These are phyloP conservation scores for Meyerozyma athensensis DNA, from an alignment of 1,139 yeast species.

Conservation along the genomic window DNA sequence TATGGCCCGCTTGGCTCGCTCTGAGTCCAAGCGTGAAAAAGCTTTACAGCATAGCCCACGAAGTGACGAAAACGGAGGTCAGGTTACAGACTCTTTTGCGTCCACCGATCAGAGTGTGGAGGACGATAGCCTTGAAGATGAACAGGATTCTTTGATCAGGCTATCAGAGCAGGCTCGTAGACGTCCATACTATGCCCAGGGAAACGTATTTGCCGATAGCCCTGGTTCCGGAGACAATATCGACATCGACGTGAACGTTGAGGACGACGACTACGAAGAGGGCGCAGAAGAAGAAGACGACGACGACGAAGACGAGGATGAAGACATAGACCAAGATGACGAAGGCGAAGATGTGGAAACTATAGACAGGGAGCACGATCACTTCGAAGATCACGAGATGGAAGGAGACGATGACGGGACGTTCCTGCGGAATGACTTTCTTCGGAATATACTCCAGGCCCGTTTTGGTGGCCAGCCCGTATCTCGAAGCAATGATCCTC, in stretches of 20 bases:
- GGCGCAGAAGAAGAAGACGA: conserved; percentile 1
- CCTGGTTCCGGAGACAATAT: no score
- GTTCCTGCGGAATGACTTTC: conserved; percentile 12
- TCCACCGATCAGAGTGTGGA: background rate
- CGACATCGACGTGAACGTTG: no score
- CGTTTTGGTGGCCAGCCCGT: conserved; percentile 2
- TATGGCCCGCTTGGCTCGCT: background rate
- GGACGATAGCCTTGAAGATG: conserved; percentile 5
- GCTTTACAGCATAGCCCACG: background rate
- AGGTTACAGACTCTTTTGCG: background rate
- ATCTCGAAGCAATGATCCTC: conserved; percentile 15
- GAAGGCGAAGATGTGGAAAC: conserved; percentile 11
- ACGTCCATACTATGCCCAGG: conserved; percentile 4
- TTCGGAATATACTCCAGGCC: conserved; percentile 3
- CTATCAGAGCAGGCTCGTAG: conserved; percentile 14
- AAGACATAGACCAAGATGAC: conserved; percentile 18
- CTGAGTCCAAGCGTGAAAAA: background rate
- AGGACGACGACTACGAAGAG: background rate
- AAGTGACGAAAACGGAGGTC: background rate
- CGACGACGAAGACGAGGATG: conserved; percentile 13
- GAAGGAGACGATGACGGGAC: conserved; percentile 16
- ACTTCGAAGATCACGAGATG: conserved; percentile 15
- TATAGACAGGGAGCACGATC: conserved; percentile 11
- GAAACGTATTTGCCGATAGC: conserved; percentile 4
- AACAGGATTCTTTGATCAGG: conserved; percentile 10